Percentiles rank a stretch among this genome's conserved stretches.
Evolutionary conservation across 2,329 filamentous ascomycete genomes (phyloP).

Genomic region (Cytospora paraplurivora): DNA sequence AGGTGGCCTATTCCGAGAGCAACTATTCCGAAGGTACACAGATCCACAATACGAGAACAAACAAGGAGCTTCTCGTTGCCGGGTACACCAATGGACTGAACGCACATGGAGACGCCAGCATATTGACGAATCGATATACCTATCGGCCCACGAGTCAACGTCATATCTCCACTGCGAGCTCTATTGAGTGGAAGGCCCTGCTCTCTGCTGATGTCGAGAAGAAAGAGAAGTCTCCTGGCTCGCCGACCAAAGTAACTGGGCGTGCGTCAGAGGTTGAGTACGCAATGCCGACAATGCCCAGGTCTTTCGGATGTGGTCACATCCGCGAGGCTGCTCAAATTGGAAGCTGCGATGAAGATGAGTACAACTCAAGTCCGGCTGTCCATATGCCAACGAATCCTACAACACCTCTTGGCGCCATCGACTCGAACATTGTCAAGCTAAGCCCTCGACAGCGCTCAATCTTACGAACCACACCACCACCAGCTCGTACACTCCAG

Average conservation of each 20-base stretch:
- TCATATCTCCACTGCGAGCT: slow-evolving; percentile 47
- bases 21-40: slow-evolving; percentile 48
- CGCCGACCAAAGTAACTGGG: slow-evolving; percentile 32
- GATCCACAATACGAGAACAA: slow-evolving; percentile 23
- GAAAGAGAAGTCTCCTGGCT: slow-evolving; percentile 34
- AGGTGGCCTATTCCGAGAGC: slow-evolving; percentile 49
- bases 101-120: slow-evolving; percentile 31
- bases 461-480: slow-evolving; percentile 29
- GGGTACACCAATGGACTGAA: background rate
- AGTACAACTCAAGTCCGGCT: slow-evolving; percentile 23
- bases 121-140: slow-evolving; percentile 35
- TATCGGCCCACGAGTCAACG: slow-evolving; percentile 39
- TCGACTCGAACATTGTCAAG: slow-evolving; percentile 34
- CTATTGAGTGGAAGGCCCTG: slow-evolving; percentile 47
- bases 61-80: slow-evolving; percentile 16
- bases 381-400: slow-evolving; percentile 30
- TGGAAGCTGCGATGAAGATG: slow-evolving; percentile 36
- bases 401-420: slow-evolving; percentile 29
- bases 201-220: slow-evolving; percentile 43
- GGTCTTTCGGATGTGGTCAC: slow-evolving; percentile 35
- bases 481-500: slow-evolving; percentile 17
- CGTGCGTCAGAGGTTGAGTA: slow-evolving; percentile 35
- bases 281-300: slow-evolving; percentile 32
- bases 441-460: slow-evolving; percentile 30
- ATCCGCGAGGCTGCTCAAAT: slow-evolving; percentile 44